Percentiles rank a stretch among this genome's conserved stretches.
phyloP scores from a whole-genome alignment of 129 eudicot species.

The Flaveria trinervia region DNA sequence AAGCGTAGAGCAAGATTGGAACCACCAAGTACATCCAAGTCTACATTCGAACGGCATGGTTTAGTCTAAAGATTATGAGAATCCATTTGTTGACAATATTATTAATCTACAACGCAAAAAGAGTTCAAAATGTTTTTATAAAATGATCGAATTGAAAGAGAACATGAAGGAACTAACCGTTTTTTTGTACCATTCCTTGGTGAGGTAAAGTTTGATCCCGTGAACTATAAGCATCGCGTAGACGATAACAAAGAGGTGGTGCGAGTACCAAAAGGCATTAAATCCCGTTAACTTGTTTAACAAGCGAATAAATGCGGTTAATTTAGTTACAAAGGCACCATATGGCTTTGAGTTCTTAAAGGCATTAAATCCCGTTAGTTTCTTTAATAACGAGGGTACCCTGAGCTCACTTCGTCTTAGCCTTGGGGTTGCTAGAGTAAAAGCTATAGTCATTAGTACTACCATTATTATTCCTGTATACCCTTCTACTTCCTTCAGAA shows the following conservation, averaged over 20 bases:
- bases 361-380: constrained; percentile 79
- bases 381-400: constrained; percentile 52
- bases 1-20: constrained; percentile 61
- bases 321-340: not conserved
- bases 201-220: constrained; percentile 72
- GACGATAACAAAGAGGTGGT: constrained; percentile 76
- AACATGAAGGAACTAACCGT: constrained; percentile 55
- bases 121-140: no score
- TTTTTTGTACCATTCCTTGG: constrained; percentile 61
- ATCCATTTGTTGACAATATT: not conserved
- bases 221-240: constrained; percentile 71
- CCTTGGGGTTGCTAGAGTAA: constrained; percentile 61
- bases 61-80: constrained; percentile 3
- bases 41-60: constrained; percentile 31
- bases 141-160: no score
- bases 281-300: constrained; percentile 73
- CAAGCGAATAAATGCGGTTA: not conserved
- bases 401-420: constrained; percentile 50
- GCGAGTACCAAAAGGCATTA: constrained; percentile 92
- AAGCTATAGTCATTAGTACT: constrained; percentile 82
- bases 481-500: constrained; percentile 69
- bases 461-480: constrained; percentile 77
- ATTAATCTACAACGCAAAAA: no score
- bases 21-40: constrained; percentile 89
- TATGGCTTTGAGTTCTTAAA: constrained; percentile 63